Conservation (phyloP, 78 protist genomes). For the Emiliania huxleyi region DNA sequence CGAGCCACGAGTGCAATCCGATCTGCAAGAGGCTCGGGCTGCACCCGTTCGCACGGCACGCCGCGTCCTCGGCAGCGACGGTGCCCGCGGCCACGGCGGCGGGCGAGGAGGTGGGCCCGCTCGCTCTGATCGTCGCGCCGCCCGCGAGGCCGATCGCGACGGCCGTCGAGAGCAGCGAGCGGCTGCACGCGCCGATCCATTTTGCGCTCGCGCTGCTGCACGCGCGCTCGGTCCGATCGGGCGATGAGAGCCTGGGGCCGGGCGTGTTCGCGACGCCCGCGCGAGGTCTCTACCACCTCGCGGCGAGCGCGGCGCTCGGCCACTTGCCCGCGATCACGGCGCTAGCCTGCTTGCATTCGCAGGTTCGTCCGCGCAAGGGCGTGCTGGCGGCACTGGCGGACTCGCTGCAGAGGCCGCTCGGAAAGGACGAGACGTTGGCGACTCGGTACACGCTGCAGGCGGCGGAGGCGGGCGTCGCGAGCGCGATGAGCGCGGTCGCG, state of each 20-base stretch:
- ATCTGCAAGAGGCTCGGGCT: not conserved
- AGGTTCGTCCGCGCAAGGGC: not conserved
- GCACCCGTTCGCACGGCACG: not conserved
- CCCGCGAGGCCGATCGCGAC: not conserved
- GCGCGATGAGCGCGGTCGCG: not conserved
- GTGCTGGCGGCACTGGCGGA: not conserved
- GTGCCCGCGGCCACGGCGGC: not conserved
- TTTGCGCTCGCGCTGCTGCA: not conserved
- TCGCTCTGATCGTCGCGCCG: not conserved
- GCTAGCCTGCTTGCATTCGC: not conserved
- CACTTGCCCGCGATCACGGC: not conserved
- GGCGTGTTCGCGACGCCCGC: not conserved
- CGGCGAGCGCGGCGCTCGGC: too few relatives aligned
- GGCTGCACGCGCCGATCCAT: not conserved
- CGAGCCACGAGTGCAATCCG: not conserved
- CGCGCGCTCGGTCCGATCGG: not conserved
- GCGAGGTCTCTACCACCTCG: not conserved
- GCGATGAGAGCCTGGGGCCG: not conserved
- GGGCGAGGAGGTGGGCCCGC: not conserved
- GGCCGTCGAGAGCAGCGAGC: not conserved
- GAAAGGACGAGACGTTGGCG: not conserved
- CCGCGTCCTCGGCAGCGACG: not conserved
- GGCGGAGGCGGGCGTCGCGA: not conserved
- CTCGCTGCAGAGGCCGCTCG: not conserved
- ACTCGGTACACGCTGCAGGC: not conserved